A percentile compares a stretch with the other conserved stretches of the same genome.
Conservation (phyloP, 2,329 filamentous ascomycete species). For the Drechslerella coelobrocha region DNA sequence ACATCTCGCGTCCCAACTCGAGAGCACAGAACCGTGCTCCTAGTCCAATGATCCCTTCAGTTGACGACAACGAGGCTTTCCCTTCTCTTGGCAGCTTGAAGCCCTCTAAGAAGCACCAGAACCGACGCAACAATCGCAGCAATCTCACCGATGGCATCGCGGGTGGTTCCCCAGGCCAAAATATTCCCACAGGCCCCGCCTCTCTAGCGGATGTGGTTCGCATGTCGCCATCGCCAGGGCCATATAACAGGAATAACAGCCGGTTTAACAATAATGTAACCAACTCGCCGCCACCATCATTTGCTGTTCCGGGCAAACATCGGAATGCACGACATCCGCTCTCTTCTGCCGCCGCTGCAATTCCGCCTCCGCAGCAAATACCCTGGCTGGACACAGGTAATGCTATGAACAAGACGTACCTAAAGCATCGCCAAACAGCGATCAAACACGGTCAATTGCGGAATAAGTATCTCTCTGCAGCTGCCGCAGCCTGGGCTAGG, state of each 20-base stretch:
- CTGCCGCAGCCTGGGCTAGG: slow-evolving; percentile 97
- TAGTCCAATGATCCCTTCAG: slow-evolving; percentile 70
- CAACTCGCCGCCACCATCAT: slow-evolving; percentile 42
- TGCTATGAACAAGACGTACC: slow-evolving; percentile 87
- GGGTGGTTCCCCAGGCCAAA: slow-evolving; percentile 65
- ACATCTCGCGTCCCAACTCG: slow-evolving; percentile 78
- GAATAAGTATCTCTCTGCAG: slow-evolving; percentile 89
- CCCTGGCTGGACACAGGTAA: slow-evolving; percentile 96
- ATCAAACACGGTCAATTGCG: slow-evolving; percentile 96
- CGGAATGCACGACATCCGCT: slow-evolving; percentile 33
- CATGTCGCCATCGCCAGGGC: slow-evolving; percentile 86
- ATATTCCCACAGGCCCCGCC: slow-evolving; percentile 67
- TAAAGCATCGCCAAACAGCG: slow-evolving; percentile 92
- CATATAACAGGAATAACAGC: slow-evolving; percentile 36
- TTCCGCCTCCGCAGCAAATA: slow-evolving; percentile 86
- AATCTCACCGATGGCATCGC: slow-evolving; percentile 73
- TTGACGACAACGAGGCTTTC: slow-evolving; percentile 95
- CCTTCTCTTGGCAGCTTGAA: slow-evolving; percentile 78
- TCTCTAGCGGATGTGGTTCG: slow-evolving; percentile 93
- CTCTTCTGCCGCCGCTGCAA: slow-evolving; percentile 63
- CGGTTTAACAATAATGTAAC: slow-evolving; percentile 47
- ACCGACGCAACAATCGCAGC: slow-evolving; percentile 79
- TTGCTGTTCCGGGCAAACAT: slow-evolving; percentile 41
- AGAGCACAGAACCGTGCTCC: slow-evolving; percentile 72
- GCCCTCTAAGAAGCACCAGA: slow-evolving; percentile 77